Percentiles rank a stretch among this genome's conserved stretches.
These are phyloP conservation scores for Aechmea fasciata DNA, from an alignment of 176 grass and related monocot genomes.

Conservation along the genomic window DNA sequence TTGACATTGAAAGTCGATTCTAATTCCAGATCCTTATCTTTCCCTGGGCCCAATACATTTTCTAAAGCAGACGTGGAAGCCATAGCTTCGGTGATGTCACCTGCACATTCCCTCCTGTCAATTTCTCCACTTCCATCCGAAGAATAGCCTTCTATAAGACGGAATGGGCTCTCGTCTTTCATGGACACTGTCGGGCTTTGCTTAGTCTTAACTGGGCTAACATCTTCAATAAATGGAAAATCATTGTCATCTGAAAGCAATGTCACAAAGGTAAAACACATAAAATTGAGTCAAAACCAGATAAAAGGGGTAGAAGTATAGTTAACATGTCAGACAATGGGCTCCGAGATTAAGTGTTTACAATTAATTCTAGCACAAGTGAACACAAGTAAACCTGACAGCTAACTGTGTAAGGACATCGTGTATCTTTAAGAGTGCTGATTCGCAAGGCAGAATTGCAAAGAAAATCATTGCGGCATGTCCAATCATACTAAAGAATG, in stretches of 20 bases:
- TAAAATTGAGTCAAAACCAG: conserved; percentile 30
- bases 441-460: too few relatives aligned
- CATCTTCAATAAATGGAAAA: conserved; percentile 40
- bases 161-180: conserved; percentile 49
- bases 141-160: conserved; percentile 66
- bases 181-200: conserved; percentile 29
- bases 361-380: not conserved
- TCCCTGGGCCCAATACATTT: not conserved
- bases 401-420: too few relatives aligned
- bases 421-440: too few relatives aligned
- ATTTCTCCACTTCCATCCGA: conserved; percentile 55
- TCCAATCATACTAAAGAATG: not conserved
- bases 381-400: not conserved
- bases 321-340: not conserved
- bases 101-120: conserved; percentile 6
- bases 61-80: conserved; percentile 6
- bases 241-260: conserved; percentile 52
- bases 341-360: too few relatives aligned
- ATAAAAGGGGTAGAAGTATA: conserved; percentile 10
- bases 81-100: conserved; percentile 18
- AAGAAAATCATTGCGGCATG: too few relatives aligned
- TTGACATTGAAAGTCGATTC: not conserved
- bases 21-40: conserved; percentile 22
- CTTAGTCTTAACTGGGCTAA: conserved; percentile 33
- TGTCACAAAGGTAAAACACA: conserved; percentile 24